Conservation (phyloP, 2,329 filamentous ascomycete genomes). For the Trichophyton rubrum region DNA sequence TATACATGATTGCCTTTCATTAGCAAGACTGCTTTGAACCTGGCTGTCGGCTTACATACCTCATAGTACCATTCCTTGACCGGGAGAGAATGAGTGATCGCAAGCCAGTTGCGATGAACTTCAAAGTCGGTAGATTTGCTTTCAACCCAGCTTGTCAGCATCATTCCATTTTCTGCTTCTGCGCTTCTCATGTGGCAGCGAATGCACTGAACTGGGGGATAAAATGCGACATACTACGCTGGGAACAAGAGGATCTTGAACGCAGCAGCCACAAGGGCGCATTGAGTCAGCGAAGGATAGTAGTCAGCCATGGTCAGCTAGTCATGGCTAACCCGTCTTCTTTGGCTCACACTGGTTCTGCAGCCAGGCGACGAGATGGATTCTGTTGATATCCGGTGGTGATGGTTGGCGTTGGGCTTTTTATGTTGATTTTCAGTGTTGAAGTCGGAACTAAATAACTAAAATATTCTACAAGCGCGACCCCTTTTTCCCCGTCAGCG, state of each 20-base stretch:
- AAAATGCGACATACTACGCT: constrained; percentile 59
- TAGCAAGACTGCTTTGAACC: not conserved
- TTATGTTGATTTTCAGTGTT: not conserved
- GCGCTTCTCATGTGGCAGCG: too few species aligned
- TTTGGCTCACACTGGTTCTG: not conserved
- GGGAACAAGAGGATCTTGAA: constrained; percentile 89
- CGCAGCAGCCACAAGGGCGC: constrained; percentile 70
- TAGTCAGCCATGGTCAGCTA: constrained; percentile 54
- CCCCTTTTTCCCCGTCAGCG: not conserved
- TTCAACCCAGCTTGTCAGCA: constrained; percentile 12
- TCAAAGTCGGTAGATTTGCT: constrained; percentile 99
- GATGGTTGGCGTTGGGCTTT: not conserved
- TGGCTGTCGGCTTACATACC: constrained; percentile 28
- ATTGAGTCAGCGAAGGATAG: constrained; percentile 80
- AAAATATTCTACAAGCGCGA: not conserved
- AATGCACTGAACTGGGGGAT: not conserved
- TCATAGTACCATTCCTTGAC: constrained; percentile 90
- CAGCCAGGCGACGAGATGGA: not conserved
- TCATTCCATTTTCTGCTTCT: not conserved
- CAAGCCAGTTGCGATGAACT: constrained; percentile 97
- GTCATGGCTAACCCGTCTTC: not conserved
- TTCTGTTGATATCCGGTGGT: not conserved
- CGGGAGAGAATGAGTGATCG: constrained; percentile 81
- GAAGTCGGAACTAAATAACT: not conserved
- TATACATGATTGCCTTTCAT: constrained; percentile 20